These are phyloP conservation scores for Lactifluus rugatus DNA, from an alignment of 768 basidiomycete species.

Conservation along the genomic window DNA sequence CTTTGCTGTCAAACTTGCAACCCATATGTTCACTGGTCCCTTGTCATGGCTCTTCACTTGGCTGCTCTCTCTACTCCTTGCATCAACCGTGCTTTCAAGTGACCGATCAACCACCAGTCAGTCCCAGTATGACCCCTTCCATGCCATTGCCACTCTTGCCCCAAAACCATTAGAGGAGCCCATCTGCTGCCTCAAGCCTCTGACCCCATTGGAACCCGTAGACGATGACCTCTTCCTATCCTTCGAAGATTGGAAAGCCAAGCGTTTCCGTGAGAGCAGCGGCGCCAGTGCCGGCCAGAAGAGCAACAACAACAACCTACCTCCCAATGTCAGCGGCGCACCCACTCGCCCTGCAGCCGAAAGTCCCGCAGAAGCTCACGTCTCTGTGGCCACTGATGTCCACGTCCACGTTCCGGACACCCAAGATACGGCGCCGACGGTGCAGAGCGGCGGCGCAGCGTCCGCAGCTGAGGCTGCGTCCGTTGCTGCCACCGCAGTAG, in stretches of 20 bases:
- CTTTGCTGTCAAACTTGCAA: background rate
- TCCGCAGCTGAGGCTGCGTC: background rate
- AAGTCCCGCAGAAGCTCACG: background rate
- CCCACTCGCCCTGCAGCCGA: background rate
- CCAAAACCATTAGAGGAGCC: constrained; percentile 46
- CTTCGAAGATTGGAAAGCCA: constrained; percentile 85
- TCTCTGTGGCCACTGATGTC: background rate
- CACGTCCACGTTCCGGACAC: background rate
- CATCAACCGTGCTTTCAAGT: constrained; percentile 28
- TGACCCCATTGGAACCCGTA: constrained; percentile 30
- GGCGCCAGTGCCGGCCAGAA: constrained; percentile 23
- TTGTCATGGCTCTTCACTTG: constrained; percentile 2
- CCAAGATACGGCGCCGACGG: background rate
- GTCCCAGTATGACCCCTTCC: constrained; percentile 48
- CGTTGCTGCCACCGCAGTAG: background rate
- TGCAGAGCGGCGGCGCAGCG: background rate
- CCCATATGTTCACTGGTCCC: constrained; percentile 6
- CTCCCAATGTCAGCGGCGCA: constrained; percentile 3
- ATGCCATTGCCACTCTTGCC: constrained; percentile 40
- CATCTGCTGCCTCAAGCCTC: constrained; percentile 59
- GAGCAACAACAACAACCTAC: constrained; percentile 16
- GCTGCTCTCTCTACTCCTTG: constrained; percentile 12
- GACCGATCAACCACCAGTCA: constrained; percentile 27
- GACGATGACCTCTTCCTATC: constrained; percentile 64
- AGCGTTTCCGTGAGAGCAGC: constrained; percentile 39